Evolutionary conservation across 176 grass and related monocot genomes (phyloP).

Genomic region (Carex cristatella): DNA sequence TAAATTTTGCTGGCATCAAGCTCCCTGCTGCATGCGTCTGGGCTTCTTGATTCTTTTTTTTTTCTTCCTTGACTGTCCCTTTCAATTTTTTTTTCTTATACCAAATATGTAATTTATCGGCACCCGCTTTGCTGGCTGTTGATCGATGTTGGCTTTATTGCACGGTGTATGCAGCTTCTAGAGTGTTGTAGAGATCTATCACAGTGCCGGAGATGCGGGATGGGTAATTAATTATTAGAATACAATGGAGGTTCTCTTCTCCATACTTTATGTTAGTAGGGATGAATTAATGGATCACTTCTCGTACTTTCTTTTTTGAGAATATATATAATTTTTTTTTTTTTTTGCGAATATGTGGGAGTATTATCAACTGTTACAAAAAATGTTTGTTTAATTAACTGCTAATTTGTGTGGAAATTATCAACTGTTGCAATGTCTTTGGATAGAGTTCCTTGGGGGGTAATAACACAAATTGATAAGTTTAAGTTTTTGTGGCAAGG

Average conservation of each 20-base stretch:
- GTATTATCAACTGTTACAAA: background rate
- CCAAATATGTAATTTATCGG: background rate
- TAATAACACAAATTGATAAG: no score
- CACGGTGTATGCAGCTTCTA: background rate
- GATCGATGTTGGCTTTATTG: background rate
- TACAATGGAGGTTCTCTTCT: background rate
- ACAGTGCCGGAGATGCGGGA: background rate
- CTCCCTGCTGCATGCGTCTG: constrained; percentile 47
- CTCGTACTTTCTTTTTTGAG: background rate
- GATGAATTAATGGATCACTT: background rate
- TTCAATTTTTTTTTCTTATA: background rate
- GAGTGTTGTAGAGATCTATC: background rate
- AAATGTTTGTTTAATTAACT: background rate
- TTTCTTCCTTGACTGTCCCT: background rate
- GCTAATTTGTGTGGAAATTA: background rate
- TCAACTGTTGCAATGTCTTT: no score
- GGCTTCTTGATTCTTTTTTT: background rate
- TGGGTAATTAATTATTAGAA: background rate
- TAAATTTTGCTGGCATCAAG: constrained; percentile 40
- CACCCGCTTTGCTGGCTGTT: background rate
- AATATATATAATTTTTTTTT: background rate
- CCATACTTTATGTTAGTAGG: background rate
- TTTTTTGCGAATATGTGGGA: background rate
- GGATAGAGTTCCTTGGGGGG: no score
- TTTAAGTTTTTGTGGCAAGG: no score